These are phyloP conservation scores for Bipolaris zeicola DNA, from an alignment of 2,329 filamentous ascomycete genomes.

Conservation along the genomic window DNA sequence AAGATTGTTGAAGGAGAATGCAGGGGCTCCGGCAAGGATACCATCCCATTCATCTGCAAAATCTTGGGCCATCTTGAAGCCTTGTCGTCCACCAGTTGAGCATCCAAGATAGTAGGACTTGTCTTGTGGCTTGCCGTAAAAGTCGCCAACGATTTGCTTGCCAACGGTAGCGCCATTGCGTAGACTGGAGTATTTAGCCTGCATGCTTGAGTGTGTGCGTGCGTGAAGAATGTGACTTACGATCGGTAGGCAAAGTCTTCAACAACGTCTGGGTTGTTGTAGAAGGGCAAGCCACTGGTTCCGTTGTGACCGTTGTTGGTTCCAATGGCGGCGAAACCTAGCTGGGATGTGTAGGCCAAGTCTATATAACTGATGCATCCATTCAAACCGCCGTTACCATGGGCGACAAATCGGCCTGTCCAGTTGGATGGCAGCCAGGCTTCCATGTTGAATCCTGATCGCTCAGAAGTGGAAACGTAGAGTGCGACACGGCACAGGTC, in stretches of 20 bases:
- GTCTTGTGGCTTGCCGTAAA: conserved; percentile 48
- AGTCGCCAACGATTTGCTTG: conserved; percentile 49
- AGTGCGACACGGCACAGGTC: conserved; percentile 52
- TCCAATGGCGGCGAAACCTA: conserved; percentile 50
- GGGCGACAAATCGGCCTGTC: conserved; percentile 46
- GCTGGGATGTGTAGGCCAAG: conserved; percentile 46
- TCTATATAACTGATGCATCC: conserved; percentile 50
- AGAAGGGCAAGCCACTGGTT: conserved; percentile 54
- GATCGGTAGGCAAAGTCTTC: conserved; percentile 57
- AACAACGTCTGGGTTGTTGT: conserved; percentile 53
- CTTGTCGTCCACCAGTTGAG: conserved; percentile 48
- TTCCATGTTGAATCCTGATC: conserved; percentile 52
- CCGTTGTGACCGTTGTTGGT: conserved; percentile 54
- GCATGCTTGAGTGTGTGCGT: not conserved
- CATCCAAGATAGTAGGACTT: conserved; percentile 51
- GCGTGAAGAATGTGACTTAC: conserved; percentile 11
- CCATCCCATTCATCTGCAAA: conserved; percentile 48
- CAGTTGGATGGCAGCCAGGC: conserved; percentile 53
- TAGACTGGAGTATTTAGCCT: conserved; percentile 32
- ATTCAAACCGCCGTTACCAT: conserved; percentile 49
- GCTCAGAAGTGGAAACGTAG: conserved; percentile 48
- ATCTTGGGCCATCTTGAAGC: conserved; percentile 42
- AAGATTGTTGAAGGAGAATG: conserved; percentile 42
- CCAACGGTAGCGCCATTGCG: conserved; percentile 43
- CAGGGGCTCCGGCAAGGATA: conserved; percentile 45